Base-by-base conservation (phyloP, 495 filamentous ascomycete genomes). In the Penicillium daleae region DNA sequence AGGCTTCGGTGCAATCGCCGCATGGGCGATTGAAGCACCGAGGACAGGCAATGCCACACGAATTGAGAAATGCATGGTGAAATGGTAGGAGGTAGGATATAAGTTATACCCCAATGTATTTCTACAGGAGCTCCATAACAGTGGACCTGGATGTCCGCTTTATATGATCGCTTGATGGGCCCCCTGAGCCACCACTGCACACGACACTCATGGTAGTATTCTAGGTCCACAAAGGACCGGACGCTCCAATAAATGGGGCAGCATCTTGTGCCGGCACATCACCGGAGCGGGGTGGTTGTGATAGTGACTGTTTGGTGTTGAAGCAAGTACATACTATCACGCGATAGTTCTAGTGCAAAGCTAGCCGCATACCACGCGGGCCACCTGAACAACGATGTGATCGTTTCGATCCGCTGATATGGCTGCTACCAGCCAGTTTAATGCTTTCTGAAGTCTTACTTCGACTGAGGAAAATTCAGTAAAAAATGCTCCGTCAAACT, bases 1-100 rank as follows among this genome's bases (percentile, higher is more conserved):
- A 21, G 67, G 67, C 53, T 48, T 63, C 19, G 44, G 52, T 26
- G 53, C 33, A 48, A 58, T 59, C 2, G 49, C 63, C 6, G 50
- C 60, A n/a, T 65, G 57, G n/a, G 40, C 63, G 31, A 22, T 26
- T 22, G 58, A 52, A 21, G 53, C 44, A 22, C 53, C 52, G 21
- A 65, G 63, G 2, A 57, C 8, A 52, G 58, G 60, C 24, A 62
- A 42, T 24, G 54, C 31, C 15, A 42, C 21, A 22, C 54, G 21
- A 56, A 39, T 7, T 56, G 31, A 22, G 13, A 42, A 56, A 56
- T 56, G 35, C 54, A 56, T 56, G n/a, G 32, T 19, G 12, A 54
- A 12, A 35, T 3, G 7, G 15, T 27, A 13, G 9, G n/a, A n/a
- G 7, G 15, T 27, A 13, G 9, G n/a, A n/a, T 33, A 24, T 32